Evolutionary conservation across 306 rosid genomes (phyloP), one percentile per base, ranked within the genome.

Genomic region (Senna siamea): DNA sequence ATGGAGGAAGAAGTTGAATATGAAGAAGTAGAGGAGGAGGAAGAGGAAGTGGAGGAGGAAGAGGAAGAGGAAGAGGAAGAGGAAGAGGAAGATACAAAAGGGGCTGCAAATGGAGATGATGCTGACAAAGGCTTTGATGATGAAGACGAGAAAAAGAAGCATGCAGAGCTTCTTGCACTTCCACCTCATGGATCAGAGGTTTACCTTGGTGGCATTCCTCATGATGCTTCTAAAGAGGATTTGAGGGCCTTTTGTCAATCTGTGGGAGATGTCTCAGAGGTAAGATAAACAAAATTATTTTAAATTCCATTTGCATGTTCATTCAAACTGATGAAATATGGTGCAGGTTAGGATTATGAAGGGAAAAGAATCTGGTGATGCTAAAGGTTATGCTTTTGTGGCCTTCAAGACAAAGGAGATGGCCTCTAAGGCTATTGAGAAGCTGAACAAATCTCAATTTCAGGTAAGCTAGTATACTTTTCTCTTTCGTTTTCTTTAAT

Each of bases 111-210:
- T 30, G 32, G 43, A 58, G 37, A 58, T 32, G 65, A 2, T 61
- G 60, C 44, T 15, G 79, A 58, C 0, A 50, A 41, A 41, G 47
- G 13, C 47, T 41, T 38, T 11, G 61, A 56, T 58, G 83, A 69
- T 22, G 87, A 79, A 61, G 82, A 43, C 48, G 87, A 85, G 72
- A 80, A 80, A 72, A 85, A 41, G 83, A 83, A 75, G 72, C 90
- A 83, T 19, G 86, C 79, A 8, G 92, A 88, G 70, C 92, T 91
- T 76, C 93, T 88, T 88, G 85, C 89, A 0, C 90, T 89, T 78
- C 97, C 97, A 51, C 90, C 91, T 17, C 92, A 91, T 75, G 97
- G 92, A 1, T 85, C 97, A 37, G 88, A 83, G 70, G 92, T 91
- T 44, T 88, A 86, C 80, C 75, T 91, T 78, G 93, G 92, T 64